phyloP scores from a whole-genome alignment of 305 asterid species.

The Fraxinus velutina region DNA sequence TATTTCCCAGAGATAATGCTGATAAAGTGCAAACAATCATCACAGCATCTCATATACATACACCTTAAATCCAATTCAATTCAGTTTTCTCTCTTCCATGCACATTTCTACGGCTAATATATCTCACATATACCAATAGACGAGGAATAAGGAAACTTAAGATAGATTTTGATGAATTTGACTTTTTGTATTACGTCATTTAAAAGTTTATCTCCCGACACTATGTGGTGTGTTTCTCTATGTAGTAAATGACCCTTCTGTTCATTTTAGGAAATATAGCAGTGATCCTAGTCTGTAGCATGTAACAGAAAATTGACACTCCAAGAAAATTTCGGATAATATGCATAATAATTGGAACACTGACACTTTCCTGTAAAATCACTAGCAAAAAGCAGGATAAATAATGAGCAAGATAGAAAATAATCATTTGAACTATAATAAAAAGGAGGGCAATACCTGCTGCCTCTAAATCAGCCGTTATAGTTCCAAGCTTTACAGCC shows the following conservation, averaged over 20 bases:
- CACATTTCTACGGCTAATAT: not conserved
- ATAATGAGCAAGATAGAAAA: conserved; percentile 16
- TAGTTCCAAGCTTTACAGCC: conserved; percentile 98
- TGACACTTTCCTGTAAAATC: not conserved
- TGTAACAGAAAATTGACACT: not conserved
- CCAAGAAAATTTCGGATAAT: not conserved
- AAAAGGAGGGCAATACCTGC: conserved; percentile 70
- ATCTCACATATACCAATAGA: not conserved
- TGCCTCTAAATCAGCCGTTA: conserved; percentile 84
- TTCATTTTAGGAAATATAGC: not conserved
- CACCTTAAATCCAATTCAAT: not conserved
- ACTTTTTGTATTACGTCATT: not conserved
- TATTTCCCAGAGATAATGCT: not conserved
- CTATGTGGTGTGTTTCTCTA: not conserved
- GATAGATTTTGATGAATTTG: not conserved
- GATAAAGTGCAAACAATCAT: not conserved
- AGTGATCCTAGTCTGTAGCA: not conserved
- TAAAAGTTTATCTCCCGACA: not conserved
- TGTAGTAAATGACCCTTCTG: not conserved
- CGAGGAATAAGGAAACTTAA: not conserved
- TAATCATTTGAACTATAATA: not conserved
- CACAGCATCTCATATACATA: not conserved
- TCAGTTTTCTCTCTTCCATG: not conserved
- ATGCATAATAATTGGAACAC: not conserved
- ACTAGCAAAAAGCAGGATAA: conserved; percentile 15